Base-by-base conservation (phyloP, 2,329 filamentous ascomycete genomes). In the Volutella citrinella region DNA sequence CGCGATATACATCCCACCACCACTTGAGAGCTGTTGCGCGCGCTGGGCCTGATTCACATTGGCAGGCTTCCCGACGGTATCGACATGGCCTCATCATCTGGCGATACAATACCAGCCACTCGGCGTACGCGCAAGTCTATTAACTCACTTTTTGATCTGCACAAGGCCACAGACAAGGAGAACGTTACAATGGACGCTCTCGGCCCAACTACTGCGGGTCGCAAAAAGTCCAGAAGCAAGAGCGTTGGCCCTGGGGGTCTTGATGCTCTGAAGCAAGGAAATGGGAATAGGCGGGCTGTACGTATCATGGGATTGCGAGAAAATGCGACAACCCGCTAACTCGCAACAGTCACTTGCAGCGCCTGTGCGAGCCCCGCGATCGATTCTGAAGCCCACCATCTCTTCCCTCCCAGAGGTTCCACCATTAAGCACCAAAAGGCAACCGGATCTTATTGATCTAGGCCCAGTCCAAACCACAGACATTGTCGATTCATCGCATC, bases 241-340 rank as follows among this genome's bases (percentile, higher is more conserved):
- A 97, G 91, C 65, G 82, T 98, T 49, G 93, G 93, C 4, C 91
- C 93, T 12, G 93, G 91, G 31, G 89, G 90, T 17, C 65, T 95
- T 27, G 89, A 94, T 69, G 82, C 84, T 37, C 72, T 94, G 35
- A 89, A 84, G 60, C 76, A 83, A 54, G 77, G 76, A 27, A 78
- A 72, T 54, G 87, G 86, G 20, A 94, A 95, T 59, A 73, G 86
- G 51, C 78, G 86, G 61, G 85, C 88, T 68, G 88, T 93, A 75
- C 55, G 70, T n/a, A n/a, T n/a, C n/a, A n/a, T n/a, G n/a, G n/a
- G n/a, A n/a, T n/a, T n/a, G n/a, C n/a, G n/a, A 37, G 24, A 27
- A 35, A 12, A 22, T 22, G 23, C n/a, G 30, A 30, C 27, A 50
- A 14, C 14, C 23, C 44, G 19, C 48, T 53, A 51, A 46, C 29